Conservation (phyloP, 1,284 basidiomycete genomes). For the Irpex sp. region DNA sequence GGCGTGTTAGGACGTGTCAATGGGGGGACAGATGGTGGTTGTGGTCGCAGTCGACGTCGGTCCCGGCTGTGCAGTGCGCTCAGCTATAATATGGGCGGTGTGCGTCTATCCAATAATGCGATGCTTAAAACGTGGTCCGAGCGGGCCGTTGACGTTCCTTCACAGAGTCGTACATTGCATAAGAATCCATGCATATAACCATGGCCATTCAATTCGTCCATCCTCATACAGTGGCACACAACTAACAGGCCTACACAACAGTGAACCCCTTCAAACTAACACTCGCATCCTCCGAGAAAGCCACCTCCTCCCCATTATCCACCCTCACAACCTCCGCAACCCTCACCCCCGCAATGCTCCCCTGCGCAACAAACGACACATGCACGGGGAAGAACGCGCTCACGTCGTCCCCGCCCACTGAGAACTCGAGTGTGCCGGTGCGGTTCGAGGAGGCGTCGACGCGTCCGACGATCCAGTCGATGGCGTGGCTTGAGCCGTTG, state of each 20-base stretch:
- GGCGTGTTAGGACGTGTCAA: neutral
- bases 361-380: slow-evolving; percentile 78
- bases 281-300: slow-evolving; percentile 79
- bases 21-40: neutral
- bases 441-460: slow-evolving; percentile 58
- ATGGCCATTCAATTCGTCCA: neutral
- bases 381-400: slow-evolving; percentile 92
- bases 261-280: slow-evolving; percentile 72
- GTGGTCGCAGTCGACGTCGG: neutral
- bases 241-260: slow-evolving; percentile 19
- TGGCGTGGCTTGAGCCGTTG: slow-evolving; percentile 72
- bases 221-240: neutral
- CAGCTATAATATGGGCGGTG: neutral
- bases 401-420: slow-evolving; percentile 78
- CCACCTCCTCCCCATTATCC: slow-evolving; percentile 55
- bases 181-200: neutral
- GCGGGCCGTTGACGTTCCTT: neutral
- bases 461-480: slow-evolving; percentile 79
- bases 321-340: slow-evolving; percentile 57
- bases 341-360: slow-evolving; percentile 72
- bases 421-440: slow-evolving; percentile 86
- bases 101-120: neutral
- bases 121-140: neutral
- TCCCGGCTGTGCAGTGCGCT: neutral
- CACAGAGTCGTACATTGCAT: too few species aligned